A percentile compares a stretch with the other conserved stretches of the same genome.
Evolutionary conservation across 768 basidiomycete species (phyloP).

Genomic region (Lentinula detonsa): DNA sequence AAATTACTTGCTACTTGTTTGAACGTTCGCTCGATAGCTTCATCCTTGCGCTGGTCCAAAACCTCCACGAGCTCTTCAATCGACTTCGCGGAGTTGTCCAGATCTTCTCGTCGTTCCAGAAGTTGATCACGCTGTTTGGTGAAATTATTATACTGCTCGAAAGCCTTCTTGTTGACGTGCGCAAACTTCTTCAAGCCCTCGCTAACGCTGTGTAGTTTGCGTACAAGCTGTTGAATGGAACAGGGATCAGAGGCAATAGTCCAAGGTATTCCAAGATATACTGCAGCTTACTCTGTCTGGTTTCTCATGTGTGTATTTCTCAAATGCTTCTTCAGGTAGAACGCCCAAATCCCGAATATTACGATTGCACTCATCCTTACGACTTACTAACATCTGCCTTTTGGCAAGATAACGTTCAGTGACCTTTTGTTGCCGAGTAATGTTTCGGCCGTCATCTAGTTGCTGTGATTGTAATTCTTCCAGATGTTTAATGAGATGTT

Average conservation of each 20-base stretch:
- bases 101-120: constrained; percentile 78
- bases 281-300: constrained; percentile 62
- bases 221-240: constrained; percentile 61
- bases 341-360: constrained; percentile 96
- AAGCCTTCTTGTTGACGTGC: constrained; percentile 99
- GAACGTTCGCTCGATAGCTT: constrained; percentile 97
- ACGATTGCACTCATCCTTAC: constrained; percentile 92
- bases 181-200: constrained; percentile 94
- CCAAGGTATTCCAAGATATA: background rate
- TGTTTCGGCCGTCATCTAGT: constrained; percentile 77
- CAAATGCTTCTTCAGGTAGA: constrained; percentile 93
- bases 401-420: constrained; percentile 94
- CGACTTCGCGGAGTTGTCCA: constrained; percentile 83
- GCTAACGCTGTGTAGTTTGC: constrained; percentile 88
- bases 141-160: constrained; percentile 97
- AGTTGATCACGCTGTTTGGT: constrained; percentile 96
- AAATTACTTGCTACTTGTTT: constrained; percentile 98
- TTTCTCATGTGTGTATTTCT: constrained; percentile 86
- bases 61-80: constrained; percentile 92
- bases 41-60: constrained; percentile 95
- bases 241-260: background rate
- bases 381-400: constrained; percentile 72
- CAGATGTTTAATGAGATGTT: constrained; percentile 56
- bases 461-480: constrained; percentile 82
- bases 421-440: constrained; percentile 91